phyloP scores from a whole-genome alignment of 1,139 yeast genomes.

The Taiozyma sp. region DNA sequence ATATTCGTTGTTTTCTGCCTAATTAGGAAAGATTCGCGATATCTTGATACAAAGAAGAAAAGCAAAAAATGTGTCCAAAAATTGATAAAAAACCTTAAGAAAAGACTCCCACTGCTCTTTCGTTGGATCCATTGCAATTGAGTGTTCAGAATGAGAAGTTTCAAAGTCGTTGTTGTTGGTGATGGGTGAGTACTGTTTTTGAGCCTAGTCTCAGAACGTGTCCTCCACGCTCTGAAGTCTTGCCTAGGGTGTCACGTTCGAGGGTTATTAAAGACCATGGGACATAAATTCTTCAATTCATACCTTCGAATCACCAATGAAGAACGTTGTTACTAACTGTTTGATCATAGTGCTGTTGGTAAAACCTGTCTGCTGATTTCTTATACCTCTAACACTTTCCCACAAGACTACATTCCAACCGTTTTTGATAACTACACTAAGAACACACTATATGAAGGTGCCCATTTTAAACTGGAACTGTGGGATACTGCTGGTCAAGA shows the following conservation, averaged over 20 bases:
- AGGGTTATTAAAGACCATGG: background rate
- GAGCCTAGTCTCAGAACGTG: background rate
- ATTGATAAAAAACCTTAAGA: background rate
- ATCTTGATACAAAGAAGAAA: background rate
- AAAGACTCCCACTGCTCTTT: background rate
- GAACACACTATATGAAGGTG: slow-evolving; percentile 78
- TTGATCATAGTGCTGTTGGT: slow-evolving; percentile 68
- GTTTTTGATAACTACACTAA: slow-evolving; percentile 90
- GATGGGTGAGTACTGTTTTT: slow-evolving; percentile 52
- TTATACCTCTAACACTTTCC: slow-evolving; percentile 91
- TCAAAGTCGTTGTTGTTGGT: slow-evolving; percentile 94
- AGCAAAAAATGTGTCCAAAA: too few relatives aligned
- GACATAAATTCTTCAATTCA: background rate
- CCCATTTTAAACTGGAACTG: slow-evolving; percentile 68
- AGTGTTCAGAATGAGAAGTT: slow-evolving; percentile 63
- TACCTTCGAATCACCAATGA: background rate
- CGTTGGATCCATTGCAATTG: background rate
- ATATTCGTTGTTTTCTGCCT: background rate
- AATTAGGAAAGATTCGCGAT: background rate
- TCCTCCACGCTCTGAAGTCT: background rate
- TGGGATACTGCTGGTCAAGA: slow-evolving; percentile 99
- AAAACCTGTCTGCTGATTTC: slow-evolving; percentile 85
- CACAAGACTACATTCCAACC: slow-evolving; percentile 93
- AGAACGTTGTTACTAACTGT: background rate
- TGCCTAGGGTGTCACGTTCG: background rate